phyloP scores from a whole-genome alignment of 768 basidiomycete species.

The Sporobolomyces phaffii region DNA sequence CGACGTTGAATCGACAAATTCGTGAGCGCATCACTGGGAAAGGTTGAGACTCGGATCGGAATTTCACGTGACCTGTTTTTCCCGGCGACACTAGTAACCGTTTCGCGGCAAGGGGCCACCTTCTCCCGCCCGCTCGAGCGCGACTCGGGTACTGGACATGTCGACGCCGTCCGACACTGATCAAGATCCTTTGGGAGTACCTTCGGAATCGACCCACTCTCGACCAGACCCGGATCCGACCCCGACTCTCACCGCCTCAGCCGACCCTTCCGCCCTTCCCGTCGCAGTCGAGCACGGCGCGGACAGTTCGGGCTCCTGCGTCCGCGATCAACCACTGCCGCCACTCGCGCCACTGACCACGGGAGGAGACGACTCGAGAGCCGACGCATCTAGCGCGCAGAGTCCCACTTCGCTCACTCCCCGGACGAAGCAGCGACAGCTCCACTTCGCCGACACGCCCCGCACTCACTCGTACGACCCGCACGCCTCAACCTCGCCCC shows the following conservation, averaged over 20 bases:
- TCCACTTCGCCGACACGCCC: conserved; percentile 7
- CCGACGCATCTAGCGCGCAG: neutral
- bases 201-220: neutral
- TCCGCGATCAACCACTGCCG: neutral
- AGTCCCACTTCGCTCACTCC: neutral
- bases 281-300: neutral
- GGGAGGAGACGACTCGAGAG: neutral
- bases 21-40: too few relatives aligned
- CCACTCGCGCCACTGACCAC: neutral
- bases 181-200: too few relatives aligned
- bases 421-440: neutral
- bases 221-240: neutral
- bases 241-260: neutral
- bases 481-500: neutral
- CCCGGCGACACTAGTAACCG: neutral
- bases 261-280: neutral
- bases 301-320: too few relatives aligned
- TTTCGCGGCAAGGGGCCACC: neutral
- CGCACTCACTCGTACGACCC: conserved; percentile 14
- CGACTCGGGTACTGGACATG: too few relatives aligned
- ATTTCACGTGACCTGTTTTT: too few relatives aligned
- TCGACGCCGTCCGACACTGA: too few relatives aligned
- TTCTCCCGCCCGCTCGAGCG: too few relatives aligned
- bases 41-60: too few relatives aligned
- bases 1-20: too few relatives aligned